Percentiles rank a stretch among this genome's conserved stretches.
Conservation (phyloP, 1,284 basidiomycete genomes). For the Anthracocystis walkeri region DNA sequence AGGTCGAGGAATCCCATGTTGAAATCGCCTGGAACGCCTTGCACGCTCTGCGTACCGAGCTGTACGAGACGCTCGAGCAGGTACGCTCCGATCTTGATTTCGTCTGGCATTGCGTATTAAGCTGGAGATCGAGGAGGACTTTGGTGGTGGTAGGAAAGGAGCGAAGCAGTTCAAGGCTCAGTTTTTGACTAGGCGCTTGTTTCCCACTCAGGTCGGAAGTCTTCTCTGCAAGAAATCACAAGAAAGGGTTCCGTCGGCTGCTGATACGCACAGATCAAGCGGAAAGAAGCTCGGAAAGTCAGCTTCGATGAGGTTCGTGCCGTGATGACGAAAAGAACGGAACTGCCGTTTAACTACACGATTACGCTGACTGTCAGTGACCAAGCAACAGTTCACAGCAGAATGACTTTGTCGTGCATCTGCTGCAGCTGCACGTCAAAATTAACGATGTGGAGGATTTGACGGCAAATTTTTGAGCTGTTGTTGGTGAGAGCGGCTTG, state of each 20-base stretch:
- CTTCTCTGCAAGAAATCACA: neutral
- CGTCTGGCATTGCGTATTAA: slow-evolving; percentile 35
- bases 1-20: slow-evolving; percentile 81
- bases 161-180: neutral
- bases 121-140: neutral
- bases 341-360: neutral
- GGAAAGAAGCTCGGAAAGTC: too few species aligned
- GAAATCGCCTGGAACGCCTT: slow-evolving; percentile 92
- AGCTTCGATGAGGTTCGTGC: too few species aligned
- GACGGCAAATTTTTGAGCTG: neutral
- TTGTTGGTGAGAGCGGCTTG: neutral
- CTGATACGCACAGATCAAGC: too few species aligned
- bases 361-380: slow-evolving; percentile 6
- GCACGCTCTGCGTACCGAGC: slow-evolving; percentile 75
- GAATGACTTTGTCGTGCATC: slow-evolving; percentile 6
- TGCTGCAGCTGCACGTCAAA: neutral
- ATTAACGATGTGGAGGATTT: neutral
- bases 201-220: neutral
- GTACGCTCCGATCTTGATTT: slow-evolving; percentile 57
- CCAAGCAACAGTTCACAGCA: neutral
- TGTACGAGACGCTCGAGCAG: slow-evolving; percentile 66
- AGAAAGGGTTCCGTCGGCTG: too few species aligned
- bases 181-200: neutral
- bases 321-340: neutral
- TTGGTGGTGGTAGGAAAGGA: neutral